Percentiles rank a stretch among this genome's conserved stretches.
Conservation (phyloP, 1,284 basidiomycete genomes). For the Irpex sp. region DNA sequence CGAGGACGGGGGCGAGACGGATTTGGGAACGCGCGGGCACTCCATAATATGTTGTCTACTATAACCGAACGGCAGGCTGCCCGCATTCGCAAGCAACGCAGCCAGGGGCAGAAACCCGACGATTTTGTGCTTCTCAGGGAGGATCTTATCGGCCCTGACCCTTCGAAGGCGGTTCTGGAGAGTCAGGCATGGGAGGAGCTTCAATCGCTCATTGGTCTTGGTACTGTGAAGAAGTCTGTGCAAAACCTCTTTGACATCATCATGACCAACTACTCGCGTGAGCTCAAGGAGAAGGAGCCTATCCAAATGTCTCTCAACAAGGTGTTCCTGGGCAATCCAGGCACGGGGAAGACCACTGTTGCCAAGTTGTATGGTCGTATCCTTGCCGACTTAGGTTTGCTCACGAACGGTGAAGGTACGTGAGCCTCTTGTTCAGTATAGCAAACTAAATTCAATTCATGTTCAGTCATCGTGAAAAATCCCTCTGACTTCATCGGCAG, state of each 20-base stretch:
- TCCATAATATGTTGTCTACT: constrained; percentile 44
- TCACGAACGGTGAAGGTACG: constrained; percentile 66
- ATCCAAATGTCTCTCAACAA: constrained; percentile 54
- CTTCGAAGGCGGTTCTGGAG: constrained; percentile 41
- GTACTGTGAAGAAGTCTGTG: constrained; percentile 53
- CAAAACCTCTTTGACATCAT: constrained; percentile 44
- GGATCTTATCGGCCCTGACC: constrained; percentile 63
- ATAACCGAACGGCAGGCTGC: constrained; percentile 50
- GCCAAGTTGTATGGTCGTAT: constrained; percentile 62
- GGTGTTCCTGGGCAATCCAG: constrained; percentile 60
- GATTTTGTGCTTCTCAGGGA: constrained; percentile 48
- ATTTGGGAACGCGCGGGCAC: constrained; percentile 63
- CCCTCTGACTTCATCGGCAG: constrained; percentile 61
- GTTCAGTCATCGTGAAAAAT: constrained; percentile 61
- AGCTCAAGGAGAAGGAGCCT: constrained; percentile 51
- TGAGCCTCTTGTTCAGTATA: neutral
- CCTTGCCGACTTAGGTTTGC: constrained; percentile 51
- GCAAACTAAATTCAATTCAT: neutral
- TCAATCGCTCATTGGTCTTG: constrained; percentile 49
- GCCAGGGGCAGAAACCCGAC: constrained; percentile 34
- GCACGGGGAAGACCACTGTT: constrained; percentile 68
- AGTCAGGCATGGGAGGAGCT: constrained; percentile 51
- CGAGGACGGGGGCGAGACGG: constrained; percentile 49
- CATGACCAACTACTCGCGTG: constrained; percentile 53
- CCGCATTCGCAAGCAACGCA: constrained; percentile 39